These are phyloP conservation scores for Metarhizium guizhouense DNA, from an alignment of 2,329 filamentous ascomycete species.

Conservation along the genomic window DNA sequence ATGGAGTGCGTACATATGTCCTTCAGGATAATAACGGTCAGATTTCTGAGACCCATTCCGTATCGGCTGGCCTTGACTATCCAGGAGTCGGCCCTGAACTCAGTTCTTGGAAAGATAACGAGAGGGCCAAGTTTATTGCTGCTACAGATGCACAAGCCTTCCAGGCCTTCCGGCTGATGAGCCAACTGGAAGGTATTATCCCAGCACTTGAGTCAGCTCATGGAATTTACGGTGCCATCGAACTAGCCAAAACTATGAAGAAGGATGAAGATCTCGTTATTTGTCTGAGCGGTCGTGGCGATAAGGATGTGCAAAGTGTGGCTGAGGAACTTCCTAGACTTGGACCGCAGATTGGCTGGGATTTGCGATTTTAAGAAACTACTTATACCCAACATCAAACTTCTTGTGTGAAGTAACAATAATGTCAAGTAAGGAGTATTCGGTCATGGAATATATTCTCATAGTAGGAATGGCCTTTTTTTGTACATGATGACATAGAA, in stretches of 20 bases:
- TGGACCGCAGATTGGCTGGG: constrained; percentile 79
- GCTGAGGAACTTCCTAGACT: constrained; percentile 86
- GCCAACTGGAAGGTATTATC: constrained; percentile 90
- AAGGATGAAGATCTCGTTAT: constrained; percentile 88
- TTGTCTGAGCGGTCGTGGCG: constrained; percentile 84
- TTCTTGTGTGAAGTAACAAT: neutral
- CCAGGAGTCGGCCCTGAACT: constrained; percentile 94
- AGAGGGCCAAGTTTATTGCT: constrained; percentile 78
- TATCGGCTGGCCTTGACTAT: constrained; percentile 94
- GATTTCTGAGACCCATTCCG: constrained; percentile 89
- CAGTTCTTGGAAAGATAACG: constrained; percentile 82
- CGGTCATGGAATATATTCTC: neutral
- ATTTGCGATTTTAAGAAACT: constrained; percentile 47
- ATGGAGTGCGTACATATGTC: constrained; percentile 93
- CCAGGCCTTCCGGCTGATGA: constrained; percentile 73
- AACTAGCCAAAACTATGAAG: constrained; percentile 86
- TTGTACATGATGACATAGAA: neutral
- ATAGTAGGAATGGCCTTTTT: neutral
- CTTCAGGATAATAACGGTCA: constrained; percentile 89
- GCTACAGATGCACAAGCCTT: constrained; percentile 91
- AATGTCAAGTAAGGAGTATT: neutral
- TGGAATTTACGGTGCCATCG: constrained; percentile 79
- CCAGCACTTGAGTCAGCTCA: constrained; percentile 91
- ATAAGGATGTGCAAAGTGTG: constrained; percentile 98
- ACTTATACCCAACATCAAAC: constrained; percentile 2